Evolutionary conservation across 805 yeast genomes (phyloP), one percentile per base, ranked within the genome.

Genomic region (Zygotorulaspora florentina): DNA sequence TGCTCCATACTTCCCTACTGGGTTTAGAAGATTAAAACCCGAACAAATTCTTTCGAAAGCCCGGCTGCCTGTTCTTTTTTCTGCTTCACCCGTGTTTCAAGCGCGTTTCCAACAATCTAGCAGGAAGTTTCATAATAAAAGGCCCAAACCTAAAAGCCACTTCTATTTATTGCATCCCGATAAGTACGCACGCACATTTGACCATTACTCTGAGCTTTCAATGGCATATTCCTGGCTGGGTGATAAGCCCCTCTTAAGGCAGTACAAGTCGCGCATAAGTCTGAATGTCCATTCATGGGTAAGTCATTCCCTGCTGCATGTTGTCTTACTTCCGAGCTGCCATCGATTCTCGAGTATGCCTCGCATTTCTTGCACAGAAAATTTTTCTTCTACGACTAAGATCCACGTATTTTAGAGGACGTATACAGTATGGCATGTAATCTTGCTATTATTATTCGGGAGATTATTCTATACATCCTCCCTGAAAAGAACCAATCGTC

Each of bases 391-490:
- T 16, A 13, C 12, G 11, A 16, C 9, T 16, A 4, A 33, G 36
- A n/a, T 33, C 13, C 36, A 33, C 12, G 18, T 33, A 13, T 33
- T 33, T 33, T 16, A 33, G 13, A 33, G 25, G 25, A 20, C 25
- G 25, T 20, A 7, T 20, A 33, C 36, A 8, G 16, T 4, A 13
- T n/a, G 5, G 36, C 20, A 13, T 5, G 18, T 13, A 13, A 33
- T 13, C 20, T 33, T 33, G 36, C 36, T 33, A 33, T 33, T 33
- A 33, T 33, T 10, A n/a, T 33, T 33, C 36, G 36, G 36, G 9
- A 33, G 13, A 33, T 33, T 33, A 33, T 33, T 33, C 36, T 33
- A 33, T 33, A 33, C 36, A 33, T 33, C 20, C 36, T n/a, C 20
- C 16, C 11, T 10, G 20, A 33, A 33, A 33, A 33, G n/a, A 33